Evolutionary conservation across 2,329 filamentous ascomycete species (phyloP).

Genomic region (Fusarium pseudocircinatum): DNA sequence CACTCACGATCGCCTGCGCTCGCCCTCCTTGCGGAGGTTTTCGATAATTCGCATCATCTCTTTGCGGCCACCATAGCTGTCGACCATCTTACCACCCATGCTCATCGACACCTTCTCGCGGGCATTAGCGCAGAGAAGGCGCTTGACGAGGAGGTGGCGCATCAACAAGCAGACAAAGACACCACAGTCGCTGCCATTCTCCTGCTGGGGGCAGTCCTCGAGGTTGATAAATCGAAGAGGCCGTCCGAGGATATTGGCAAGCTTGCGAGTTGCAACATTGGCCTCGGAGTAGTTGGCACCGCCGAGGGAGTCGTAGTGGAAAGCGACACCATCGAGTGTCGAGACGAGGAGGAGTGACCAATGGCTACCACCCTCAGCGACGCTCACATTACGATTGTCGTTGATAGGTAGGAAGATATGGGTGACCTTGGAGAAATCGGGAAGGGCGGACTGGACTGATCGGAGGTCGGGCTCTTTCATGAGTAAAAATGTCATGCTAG

Average conservation of each 20-base stretch:
- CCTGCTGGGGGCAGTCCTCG: constrained; percentile 87
- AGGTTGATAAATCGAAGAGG: constrained; percentile 81
- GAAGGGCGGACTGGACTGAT: constrained; percentile 73
- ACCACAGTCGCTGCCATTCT: constrained; percentile 92
- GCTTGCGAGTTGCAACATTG: constrained; percentile 71
- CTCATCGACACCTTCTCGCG: constrained; percentile 94
- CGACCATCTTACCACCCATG: constrained; percentile 84
- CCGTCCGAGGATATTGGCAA: constrained; percentile 73
- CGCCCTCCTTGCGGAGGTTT: constrained; percentile 84
- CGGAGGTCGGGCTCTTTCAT: constrained; percentile 74
- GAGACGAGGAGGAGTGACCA: constrained; percentile 95
- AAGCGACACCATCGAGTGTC: constrained; percentile 87
- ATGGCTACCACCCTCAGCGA: constrained; percentile 90
- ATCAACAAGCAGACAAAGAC: constrained; percentile 97
- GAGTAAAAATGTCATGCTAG: constrained; percentile 91
- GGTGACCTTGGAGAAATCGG: constrained; percentile 81
- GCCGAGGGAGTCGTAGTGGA: constrained; percentile 93
- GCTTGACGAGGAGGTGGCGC: constrained; percentile 89
- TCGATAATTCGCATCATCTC: constrained; percentile 94
- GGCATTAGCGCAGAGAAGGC: constrained; percentile 80
- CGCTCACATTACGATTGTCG: constrained; percentile 78
- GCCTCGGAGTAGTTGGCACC: constrained; percentile 81
- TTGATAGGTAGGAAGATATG: constrained; percentile 98
- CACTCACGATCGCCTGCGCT: constrained; percentile 82
- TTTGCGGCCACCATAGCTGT: constrained; percentile 82